These are phyloP conservation scores for Rhodotorula graminis DNA, from an alignment of 768 basidiomycete species.

Conservation along the genomic window DNA sequence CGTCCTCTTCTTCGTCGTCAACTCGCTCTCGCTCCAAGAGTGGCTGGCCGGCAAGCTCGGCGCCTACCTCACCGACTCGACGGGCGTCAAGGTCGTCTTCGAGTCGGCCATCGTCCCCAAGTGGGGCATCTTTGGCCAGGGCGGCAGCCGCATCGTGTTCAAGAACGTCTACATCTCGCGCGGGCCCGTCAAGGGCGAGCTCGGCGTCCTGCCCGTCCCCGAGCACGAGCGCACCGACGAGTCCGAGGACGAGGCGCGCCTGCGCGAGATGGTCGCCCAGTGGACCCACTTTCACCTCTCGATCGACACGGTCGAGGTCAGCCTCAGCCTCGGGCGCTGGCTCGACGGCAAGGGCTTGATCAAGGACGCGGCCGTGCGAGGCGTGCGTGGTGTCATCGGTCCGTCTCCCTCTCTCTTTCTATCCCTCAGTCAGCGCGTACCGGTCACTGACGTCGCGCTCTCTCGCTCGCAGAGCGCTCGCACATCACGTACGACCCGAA, in stretches of 20 bases:
- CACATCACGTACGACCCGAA: slow-evolving; percentile 69
- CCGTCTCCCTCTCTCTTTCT: slow-evolving; percentile 40
- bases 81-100: slow-evolving; percentile 89
- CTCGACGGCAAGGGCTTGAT: slow-evolving; percentile 91
- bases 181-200: slow-evolving; percentile 52
- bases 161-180: slow-evolving; percentile 93
- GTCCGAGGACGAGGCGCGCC: slow-evolving; percentile 17
- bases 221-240: slow-evolving; percentile 11
- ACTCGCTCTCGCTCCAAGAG: slow-evolving; percentile 65
- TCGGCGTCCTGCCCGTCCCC: slow-evolving; percentile 28
- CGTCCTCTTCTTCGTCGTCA: slow-evolving; percentile 79
- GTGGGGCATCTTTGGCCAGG: slow-evolving; percentile 53
- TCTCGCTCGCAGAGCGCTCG: slow-evolving; percentile 64
- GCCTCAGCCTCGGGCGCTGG: slow-evolving; percentile 84
- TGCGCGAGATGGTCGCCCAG: slow-evolving; percentile 50
- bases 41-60: slow-evolving; percentile 82
- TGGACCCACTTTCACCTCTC: slow-evolving; percentile 89
- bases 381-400: slow-evolving; percentile 91
- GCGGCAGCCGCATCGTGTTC: slow-evolving; percentile 76
- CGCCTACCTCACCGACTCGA: slow-evolving; percentile 85
- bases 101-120: slow-evolving; percentile 97
- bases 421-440: too few species aligned
- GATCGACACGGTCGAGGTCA: slow-evolving; percentile 92
- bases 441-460: background rate
- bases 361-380: slow-evolving; percentile 83